These are phyloP conservation scores for Fraxinus baroniana DNA, from an alignment of 305 asterid genomes.

Conservation along the genomic window DNA sequence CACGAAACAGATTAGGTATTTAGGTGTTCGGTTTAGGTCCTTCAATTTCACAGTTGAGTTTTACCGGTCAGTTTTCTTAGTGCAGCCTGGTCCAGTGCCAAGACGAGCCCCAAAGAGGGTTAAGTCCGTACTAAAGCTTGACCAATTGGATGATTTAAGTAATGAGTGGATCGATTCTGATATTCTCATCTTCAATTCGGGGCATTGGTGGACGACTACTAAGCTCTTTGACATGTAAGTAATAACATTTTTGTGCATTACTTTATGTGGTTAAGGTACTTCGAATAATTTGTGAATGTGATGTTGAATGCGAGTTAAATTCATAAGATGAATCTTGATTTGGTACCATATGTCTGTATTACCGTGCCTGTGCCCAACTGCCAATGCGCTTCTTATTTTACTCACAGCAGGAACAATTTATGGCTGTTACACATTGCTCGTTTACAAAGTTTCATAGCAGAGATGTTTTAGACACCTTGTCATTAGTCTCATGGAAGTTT, in stretches of 20 bases:
- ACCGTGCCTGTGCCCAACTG: background rate
- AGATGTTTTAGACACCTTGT: background rate
- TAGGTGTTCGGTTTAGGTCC: conserved; percentile 62
- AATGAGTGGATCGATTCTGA: conserved; percentile 83
- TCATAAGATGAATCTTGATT: background rate
- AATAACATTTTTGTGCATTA: background rate
- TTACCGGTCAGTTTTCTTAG: conserved; percentile 83
- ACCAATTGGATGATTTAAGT: conserved; percentile 69
- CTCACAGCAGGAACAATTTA: background rate
- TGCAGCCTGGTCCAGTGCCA: conserved; percentile 67
- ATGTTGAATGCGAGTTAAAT: background rate
- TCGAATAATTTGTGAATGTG: background rate
- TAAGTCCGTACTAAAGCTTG: conserved; percentile 60
- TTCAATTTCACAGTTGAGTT: conserved; percentile 69
- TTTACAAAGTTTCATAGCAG: background rate
- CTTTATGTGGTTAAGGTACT: background rate
- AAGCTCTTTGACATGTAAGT: conserved; percentile 87
- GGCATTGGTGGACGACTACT: conserved; percentile 90
- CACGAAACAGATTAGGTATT: conserved; percentile 74
- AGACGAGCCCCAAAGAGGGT: conserved; percentile 85
- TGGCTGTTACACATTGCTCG: background rate
- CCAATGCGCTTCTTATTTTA: background rate
- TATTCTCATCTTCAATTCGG: conserved; percentile 76
- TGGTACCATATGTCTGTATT: background rate
- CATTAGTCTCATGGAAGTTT: background rate